Evolutionary conservation across 768 basidiomycete genomes (phyloP).

Genomic region (Trametopsis cervina): DNA sequence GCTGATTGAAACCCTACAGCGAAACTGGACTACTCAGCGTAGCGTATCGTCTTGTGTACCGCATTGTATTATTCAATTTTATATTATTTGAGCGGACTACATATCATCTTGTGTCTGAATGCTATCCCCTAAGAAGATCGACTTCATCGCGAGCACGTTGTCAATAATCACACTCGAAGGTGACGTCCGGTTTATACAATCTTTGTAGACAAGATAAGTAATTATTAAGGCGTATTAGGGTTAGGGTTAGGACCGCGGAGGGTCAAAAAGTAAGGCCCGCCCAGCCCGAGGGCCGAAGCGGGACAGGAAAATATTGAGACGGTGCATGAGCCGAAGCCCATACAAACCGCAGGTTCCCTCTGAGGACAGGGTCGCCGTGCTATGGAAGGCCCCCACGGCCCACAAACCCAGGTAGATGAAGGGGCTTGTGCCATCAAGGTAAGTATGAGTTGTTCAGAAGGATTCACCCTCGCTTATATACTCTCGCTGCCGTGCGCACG

Average conservation of each 20-base stretch:
- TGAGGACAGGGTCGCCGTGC: conserved; percentile 44
- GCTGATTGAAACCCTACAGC: conserved; percentile 19
- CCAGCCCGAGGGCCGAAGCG: conserved; percentile 38
- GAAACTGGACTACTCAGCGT: conserved; percentile 40
- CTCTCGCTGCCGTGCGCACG: conserved; percentile 3
- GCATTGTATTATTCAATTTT: too few species aligned
- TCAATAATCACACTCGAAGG: too few species aligned
- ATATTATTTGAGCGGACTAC: too few species aligned
- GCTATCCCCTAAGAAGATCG: not conserved
- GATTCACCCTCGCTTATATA: conserved; percentile 2
- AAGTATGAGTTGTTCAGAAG: conserved; percentile 17
- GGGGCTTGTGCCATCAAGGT: conserved; percentile 22
- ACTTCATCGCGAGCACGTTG: too few species aligned
- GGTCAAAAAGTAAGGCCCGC: conserved; percentile 31
- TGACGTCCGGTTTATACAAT: too few species aligned
- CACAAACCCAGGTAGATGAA: conserved; percentile 22
- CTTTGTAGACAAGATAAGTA: too few species aligned
- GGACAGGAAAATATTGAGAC: conserved; percentile 36
- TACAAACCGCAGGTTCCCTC: conserved; percentile 38
- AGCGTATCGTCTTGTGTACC: too few species aligned
- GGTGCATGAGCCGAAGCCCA: conserved; percentile 38
- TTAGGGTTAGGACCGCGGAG: conserved; percentile 10
- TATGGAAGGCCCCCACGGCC: conserved; percentile 27
- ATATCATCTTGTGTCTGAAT: too few species aligned
- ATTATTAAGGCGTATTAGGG: too few species aligned